Evolutionary conservation across 805 yeast species (phyloP).

Genomic region (Pichia manshurica): DNA sequence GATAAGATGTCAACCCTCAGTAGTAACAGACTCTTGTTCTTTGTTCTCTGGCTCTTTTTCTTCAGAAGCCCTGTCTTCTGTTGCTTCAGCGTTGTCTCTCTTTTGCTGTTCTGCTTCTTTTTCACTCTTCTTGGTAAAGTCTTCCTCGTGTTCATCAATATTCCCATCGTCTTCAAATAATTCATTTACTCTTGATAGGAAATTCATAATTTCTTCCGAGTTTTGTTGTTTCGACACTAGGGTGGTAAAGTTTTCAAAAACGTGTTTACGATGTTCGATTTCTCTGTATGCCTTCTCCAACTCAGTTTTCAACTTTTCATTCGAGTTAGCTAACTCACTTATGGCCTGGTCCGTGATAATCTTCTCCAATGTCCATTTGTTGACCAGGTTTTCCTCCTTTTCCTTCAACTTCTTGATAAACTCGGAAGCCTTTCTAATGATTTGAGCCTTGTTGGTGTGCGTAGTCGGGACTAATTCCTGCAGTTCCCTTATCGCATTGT

Average conservation of each 20-base stretch:
- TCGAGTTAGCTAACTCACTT: constrained; percentile 74
- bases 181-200: not conserved
- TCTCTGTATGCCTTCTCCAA: constrained; percentile 90
- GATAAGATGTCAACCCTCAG: not conserved
- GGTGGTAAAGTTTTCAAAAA: constrained; percentile 17
- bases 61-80: not conserved
- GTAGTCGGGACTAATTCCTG: constrained; percentile 73
- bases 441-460: constrained; percentile 87
- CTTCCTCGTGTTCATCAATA: constrained; percentile 8
- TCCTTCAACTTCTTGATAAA: constrained; percentile 85
- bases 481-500: constrained; percentile 76
- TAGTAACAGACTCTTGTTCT: not conserved
- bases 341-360: constrained; percentile 87
- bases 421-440: constrained; percentile 82
- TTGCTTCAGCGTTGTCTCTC: not conserved
- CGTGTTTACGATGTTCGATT: constrained; percentile 73
- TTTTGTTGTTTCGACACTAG: constrained; percentile 11
- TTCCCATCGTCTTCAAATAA: not conserved
- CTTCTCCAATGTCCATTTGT: constrained; percentile 93
- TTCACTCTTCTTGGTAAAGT: not conserved
- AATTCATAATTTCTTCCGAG: not conserved
- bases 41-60: not conserved
- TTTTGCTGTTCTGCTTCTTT: not conserved
- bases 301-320: constrained; percentile 83
- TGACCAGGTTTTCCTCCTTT: constrained; percentile 81